Evolutionary conservation across 345 rosid genomes (phyloP).

Genomic region (Eucalyptus grandis): DNA sequence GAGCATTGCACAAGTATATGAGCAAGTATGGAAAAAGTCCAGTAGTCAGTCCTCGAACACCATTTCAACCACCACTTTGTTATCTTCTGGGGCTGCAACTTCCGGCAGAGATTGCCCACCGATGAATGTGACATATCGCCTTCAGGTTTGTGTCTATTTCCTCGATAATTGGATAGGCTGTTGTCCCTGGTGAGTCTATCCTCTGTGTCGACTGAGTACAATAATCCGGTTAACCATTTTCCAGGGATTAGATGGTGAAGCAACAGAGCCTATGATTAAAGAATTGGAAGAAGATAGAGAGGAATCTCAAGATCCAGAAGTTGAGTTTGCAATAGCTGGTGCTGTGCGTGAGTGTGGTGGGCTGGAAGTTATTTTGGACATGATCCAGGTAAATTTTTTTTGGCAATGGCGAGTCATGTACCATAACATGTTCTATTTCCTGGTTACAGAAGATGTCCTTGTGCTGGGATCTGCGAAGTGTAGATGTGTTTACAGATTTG

Average conservation of each 20-base stretch:
- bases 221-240: neutral
- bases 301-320: conserved; percentile 97
- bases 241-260: conserved; percentile 99
- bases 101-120: conserved; percentile 80
- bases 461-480: neutral
- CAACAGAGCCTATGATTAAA: conserved; percentile 99
- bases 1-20: conserved; percentile 96
- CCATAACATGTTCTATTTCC: neutral
- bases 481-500: neutral
- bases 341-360: conserved; percentile 94
- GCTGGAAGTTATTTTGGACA: conserved; percentile 74
- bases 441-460: neutral
- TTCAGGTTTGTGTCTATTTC: conserved; percentile 54
- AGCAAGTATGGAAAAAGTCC: conserved; percentile 98
- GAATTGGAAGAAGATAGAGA: conserved; percentile 99
- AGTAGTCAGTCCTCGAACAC: conserved; percentile 58
- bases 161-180: neutral
- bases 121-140: conserved; percentile 95
- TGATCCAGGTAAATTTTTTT: conserved; percentile 57
- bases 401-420: neutral
- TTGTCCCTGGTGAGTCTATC: neutral
- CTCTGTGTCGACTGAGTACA: neutral
- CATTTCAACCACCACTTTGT: conserved; percentile 41
- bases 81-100: conserved; percentile 44
- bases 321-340: conserved; percentile 97